A percentile compares a stretch with the other conserved stretches of the same genome.
These are phyloP conservation scores for Scortechinia acanthostroma DNA, from an alignment of 2,329 filamentous ascomycete genomes.

Conservation along the genomic window DNA sequence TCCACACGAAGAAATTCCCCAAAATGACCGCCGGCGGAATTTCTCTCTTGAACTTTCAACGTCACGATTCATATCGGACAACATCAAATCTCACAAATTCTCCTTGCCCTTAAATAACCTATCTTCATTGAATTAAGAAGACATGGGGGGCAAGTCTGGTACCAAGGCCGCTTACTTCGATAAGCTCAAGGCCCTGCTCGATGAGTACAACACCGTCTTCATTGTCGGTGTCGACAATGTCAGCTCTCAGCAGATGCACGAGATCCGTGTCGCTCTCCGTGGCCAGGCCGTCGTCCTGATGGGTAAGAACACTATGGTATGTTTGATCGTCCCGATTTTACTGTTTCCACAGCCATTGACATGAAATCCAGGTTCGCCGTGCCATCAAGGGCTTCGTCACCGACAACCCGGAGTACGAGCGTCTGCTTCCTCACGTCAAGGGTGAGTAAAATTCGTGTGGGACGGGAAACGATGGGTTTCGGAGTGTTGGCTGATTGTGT, in stretches of 20 bases:
- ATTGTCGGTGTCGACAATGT: slow-evolving; percentile 97
- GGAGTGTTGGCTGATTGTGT: background rate
- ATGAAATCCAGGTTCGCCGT: slow-evolving; percentile 71
- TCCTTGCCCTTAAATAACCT: slow-evolving; percentile 92
- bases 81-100: background rate
- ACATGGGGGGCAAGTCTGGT: slow-evolving; percentile 94
- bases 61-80: background rate
- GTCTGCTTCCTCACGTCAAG: slow-evolving; percentile 88
- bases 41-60: background rate
- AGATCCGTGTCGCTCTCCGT: slow-evolving; percentile 90
- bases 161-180: slow-evolving; percentile 98
- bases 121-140: slow-evolving; percentile 80
- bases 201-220: slow-evolving; percentile 96
- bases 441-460: background rate
- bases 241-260: slow-evolving; percentile 99
- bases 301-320: slow-evolving; percentile 99
- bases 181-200: slow-evolving; percentile 95
- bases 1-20: background rate
- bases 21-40: background rate
- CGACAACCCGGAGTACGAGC: slow-evolving; percentile 95
- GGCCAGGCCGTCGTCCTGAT: slow-evolving; percentile 91
- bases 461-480: background rate
- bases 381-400: slow-evolving; percentile 88
- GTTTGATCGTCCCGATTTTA: slow-evolving; percentile 11
- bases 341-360: background rate